Conservation (phyloP, 2,329 filamentous ascomycete genomes). For the Ophiostoma pallidulum region DNA sequence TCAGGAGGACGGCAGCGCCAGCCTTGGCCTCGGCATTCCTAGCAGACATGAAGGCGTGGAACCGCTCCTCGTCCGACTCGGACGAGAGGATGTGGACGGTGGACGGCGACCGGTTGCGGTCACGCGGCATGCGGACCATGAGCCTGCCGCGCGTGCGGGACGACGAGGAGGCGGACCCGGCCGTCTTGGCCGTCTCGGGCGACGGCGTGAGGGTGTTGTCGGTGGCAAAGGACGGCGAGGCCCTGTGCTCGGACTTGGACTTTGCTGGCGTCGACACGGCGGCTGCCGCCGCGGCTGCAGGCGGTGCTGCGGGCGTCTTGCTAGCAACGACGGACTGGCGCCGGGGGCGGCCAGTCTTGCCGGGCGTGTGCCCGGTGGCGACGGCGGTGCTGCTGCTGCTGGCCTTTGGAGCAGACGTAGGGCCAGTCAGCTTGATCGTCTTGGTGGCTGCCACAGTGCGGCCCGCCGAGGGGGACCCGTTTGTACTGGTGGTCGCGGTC, state of each 20-base stretch:
- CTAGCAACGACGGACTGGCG: background rate
- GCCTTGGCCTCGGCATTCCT: conserved; percentile 9
- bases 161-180: background rate
- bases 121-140: conserved; percentile 12
- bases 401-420: background rate
- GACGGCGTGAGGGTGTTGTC: background rate
- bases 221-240: background rate
- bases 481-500: too few species aligned
- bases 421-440: background rate
- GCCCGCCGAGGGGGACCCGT: too few species aligned
- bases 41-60: conserved; percentile 5
- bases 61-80: conserved; percentile 12
- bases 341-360: conserved; percentile 6
- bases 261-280: background rate
- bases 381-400: background rate
- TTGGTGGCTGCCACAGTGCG: too few species aligned
- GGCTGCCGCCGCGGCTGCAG: background rate
- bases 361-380: background rate
- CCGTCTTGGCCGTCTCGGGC: background rate
- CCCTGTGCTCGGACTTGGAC: background rate
- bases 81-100: conserved; percentile 9
- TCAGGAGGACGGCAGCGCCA: background rate
- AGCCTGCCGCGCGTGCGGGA: conserved; percentile 1
- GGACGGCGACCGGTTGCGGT: conserved; percentile 12
- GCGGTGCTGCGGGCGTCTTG: too few species aligned